Conservation (phyloP, 179 eudicot genomes). For the Heliamphora pulchella region DNA sequence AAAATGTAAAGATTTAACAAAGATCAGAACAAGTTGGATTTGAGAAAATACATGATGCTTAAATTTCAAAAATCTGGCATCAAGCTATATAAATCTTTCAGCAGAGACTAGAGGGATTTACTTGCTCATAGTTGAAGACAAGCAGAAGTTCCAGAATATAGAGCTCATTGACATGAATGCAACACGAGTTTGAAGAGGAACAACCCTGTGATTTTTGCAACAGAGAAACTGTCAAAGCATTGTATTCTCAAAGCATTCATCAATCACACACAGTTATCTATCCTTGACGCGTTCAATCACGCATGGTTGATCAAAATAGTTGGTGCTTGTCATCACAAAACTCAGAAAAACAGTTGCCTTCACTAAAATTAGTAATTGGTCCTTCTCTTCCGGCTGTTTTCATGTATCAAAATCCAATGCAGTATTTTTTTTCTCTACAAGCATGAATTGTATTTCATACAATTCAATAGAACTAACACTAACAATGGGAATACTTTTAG, state of each 20-base stretch:
- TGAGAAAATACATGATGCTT: not conserved
- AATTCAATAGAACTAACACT: no score
- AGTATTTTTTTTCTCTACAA: no score
- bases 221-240: not conserved
- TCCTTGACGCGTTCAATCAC: no score
- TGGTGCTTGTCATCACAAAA: not conserved
- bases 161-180: constrained; percentile 93
- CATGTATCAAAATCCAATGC: no score
- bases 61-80: not conserved
- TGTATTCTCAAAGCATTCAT: not conserved
- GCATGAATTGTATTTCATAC: no score
- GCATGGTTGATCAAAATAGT: no score
- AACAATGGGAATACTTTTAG: no score
- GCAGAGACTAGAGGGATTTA: constrained; percentile 21
- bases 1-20: not conserved
- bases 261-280: not conserved
- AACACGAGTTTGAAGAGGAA: constrained; percentile 92
- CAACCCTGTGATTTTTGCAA: constrained; percentile 44
- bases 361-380: no score
- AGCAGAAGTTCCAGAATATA: constrained; percentile 88
- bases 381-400: no score
- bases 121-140: constrained; percentile 83
- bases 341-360: no score
- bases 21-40: not conserved
- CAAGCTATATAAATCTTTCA: not conserved